Percentiles rank a stretch among this genome's conserved stretches.
phyloP scores from a whole-genome alignment of 1,284 basidiomycete genomes.

The Golubevia pallescens region DNA sequence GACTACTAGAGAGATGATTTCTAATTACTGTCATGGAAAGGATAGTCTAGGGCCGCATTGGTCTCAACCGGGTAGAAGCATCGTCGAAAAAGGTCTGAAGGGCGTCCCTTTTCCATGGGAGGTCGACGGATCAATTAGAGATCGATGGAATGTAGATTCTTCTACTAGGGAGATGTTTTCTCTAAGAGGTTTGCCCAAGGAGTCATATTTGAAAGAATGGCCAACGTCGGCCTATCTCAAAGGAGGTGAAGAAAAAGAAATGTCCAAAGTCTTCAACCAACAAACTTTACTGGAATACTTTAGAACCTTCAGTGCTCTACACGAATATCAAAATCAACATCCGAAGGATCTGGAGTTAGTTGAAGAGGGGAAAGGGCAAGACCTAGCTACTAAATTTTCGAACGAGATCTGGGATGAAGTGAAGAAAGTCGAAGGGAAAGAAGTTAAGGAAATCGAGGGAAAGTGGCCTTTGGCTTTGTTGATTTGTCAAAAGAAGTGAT shows the following conservation, averaged over 20 bases:
- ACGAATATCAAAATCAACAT: slow-evolving; percentile 24
- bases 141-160: slow-evolving; percentile 10
- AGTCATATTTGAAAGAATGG: slow-evolving; percentile 9
- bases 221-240: background rate
- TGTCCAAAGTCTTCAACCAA: slow-evolving; percentile 29
- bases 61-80: slow-evolving; percentile 27
- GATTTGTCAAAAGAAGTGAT: too few species aligned
- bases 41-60: slow-evolving; percentile 27
- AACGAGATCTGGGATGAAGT: too few species aligned
- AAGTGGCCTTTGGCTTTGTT: too few species aligned
- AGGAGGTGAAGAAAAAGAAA: slow-evolving; percentile 12
- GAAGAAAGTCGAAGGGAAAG: too few species aligned
- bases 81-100: slow-evolving; percentile 22
- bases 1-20: slow-evolving; percentile 6
- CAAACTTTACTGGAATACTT: slow-evolving; percentile 21
- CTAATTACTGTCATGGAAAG: slow-evolving; percentile 17
- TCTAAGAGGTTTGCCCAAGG: slow-evolving; percentile 6
- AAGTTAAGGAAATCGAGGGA: too few species aligned
- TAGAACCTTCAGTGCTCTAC: slow-evolving; percentile 25
- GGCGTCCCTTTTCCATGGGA: slow-evolving; percentile 26
- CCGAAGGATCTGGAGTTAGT: slow-evolving; percentile 11
- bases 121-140: slow-evolving; percentile 10
- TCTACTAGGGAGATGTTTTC: slow-evolving; percentile 22
- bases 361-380: too few species aligned
- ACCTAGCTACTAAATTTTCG: too few species aligned